These are phyloP conservation scores for Gigaspora rosea DNA, from an alignment of 192 early-diverging fungal species.

Conservation along the genomic window DNA sequence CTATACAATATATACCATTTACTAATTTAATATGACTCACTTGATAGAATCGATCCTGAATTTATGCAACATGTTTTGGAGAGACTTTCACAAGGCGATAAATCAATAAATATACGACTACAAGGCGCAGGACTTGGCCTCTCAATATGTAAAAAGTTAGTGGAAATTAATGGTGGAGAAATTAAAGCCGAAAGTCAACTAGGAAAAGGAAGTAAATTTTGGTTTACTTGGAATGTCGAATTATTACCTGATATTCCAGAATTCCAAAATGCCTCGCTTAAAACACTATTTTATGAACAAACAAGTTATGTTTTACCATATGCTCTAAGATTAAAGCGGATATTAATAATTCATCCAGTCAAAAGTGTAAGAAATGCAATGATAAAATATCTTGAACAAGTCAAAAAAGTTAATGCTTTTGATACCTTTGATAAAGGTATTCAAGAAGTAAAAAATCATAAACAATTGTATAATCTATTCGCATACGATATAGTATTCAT, in stretches of 20 bases:
- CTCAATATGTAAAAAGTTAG: slow-evolving; percentile 72
- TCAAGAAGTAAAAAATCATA: slow-evolving; percentile 14
- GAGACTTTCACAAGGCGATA: slow-evolving; percentile 70
- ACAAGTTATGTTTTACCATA: slow-evolving; percentile 18
- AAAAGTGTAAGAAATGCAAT: slow-evolving; percentile 12
- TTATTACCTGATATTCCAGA: slow-evolving; percentile 12
- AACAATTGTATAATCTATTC: not conserved
- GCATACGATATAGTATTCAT: no score
- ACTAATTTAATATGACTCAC: slow-evolving; percentile 48
- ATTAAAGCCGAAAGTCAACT: slow-evolving; percentile 66
- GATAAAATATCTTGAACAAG: not conserved
- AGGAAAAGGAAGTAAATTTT: slow-evolving; percentile 67
- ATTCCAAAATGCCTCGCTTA: slow-evolving; percentile 9
- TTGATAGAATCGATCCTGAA: slow-evolving; percentile 39
- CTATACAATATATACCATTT: not conserved
- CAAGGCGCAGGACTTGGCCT: slow-evolving; percentile 79
- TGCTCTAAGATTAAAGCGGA: slow-evolving; percentile 25
- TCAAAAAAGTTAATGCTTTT: slow-evolving; percentile 33
- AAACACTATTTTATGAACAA: not conserved
- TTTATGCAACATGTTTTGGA: slow-evolving; percentile 65
- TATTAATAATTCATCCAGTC: slow-evolving; percentile 31
- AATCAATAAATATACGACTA: slow-evolving; percentile 69
- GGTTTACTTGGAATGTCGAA: slow-evolving; percentile 55
- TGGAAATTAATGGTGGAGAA: slow-evolving; percentile 69
- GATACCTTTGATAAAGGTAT: slow-evolving; percentile 35